Conservation (phyloP, 257 asterid species). For the Solanum peruvianum region DNA sequence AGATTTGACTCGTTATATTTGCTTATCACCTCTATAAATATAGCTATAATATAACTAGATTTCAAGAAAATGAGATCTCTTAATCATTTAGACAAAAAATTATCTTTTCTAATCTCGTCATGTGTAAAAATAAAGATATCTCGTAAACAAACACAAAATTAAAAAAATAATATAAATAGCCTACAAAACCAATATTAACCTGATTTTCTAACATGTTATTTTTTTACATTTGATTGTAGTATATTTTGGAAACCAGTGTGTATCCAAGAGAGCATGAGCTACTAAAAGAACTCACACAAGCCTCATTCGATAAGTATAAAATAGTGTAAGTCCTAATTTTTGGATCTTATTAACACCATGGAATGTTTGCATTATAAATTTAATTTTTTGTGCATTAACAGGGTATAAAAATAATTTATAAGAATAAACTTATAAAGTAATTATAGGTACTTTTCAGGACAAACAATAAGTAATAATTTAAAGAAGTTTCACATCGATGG, state of each 20-base stretch:
- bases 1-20: no score
- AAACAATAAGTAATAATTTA: not conserved
- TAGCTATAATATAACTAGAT: no score
- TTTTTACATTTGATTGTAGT: constrained; percentile 11
- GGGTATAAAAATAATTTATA: not conserved
- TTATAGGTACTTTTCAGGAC: not conserved
- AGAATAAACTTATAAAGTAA: not conserved
- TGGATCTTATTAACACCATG: no score
- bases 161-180: not conserved
- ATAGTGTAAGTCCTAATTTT: constrained; percentile 1
- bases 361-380: no score
- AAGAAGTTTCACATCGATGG: not conserved
- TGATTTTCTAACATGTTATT: not conserved
- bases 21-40: no score
- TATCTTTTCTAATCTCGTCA: no score
- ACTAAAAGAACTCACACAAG: constrained; percentile 38
- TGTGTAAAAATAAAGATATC: no score
- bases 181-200: not conserved
- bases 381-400: not conserved
- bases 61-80: not conserved
- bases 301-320: constrained; percentile 31
- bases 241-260: constrained; percentile 33
- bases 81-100: not conserved
- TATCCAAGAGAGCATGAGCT: constrained; percentile 47
- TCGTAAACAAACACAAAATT: not conserved